Base-by-base conservation (phyloP, 352 stramenopile species). In the Elongisporangium prolatum region DNA sequence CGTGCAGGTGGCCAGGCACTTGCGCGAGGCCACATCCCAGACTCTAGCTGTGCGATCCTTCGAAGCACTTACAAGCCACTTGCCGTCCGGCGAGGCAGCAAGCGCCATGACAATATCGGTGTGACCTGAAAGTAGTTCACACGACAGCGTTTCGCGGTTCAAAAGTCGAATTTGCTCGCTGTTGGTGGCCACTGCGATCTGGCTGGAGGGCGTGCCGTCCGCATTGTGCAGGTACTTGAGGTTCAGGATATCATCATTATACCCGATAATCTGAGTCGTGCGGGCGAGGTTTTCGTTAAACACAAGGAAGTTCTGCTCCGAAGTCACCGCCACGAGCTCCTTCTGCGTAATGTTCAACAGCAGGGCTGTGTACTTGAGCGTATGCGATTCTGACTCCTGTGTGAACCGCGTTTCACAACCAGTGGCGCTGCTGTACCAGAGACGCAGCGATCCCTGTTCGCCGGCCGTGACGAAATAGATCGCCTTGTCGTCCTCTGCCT, bases 161-260 rank as follows among this genome's bases (percentile, higher is more conserved):
- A 99, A 89, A 28, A 99, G 73, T 18, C 96, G 95, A 60, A 99
- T 93, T 70, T 98, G 84, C 55, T 95, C 83, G 50, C 84, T 98
- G 72, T 99, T 99, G 20, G 97, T 99, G 4, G 97, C 97, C 20
- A 98, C 93, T 9, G 96, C 96, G 52, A 99, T 70, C 50, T 89
- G 71, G 47, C 81, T 72, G 5, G 71, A 81, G 21, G 77, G 71
- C 8, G 68, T 61, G 28, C 77, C 80, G 54, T 90, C 74, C 22
- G 69, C 67, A 38, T 71, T 69, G 5, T 92, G 93, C 56, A 99
- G 84, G 54, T 97, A 95, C 69, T 98, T 98, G 51, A 99, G 75
- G 74, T 98, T 97, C 0, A 99, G 78, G 51, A 99, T 97, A 67
- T 99, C 97, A 64, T 99, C 97, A 71, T 99, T 99, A 65, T 97